Evolutionary conservation across 257 asterid species (phyloP).

Genomic region (Ajuga chamaepitys): DNA sequence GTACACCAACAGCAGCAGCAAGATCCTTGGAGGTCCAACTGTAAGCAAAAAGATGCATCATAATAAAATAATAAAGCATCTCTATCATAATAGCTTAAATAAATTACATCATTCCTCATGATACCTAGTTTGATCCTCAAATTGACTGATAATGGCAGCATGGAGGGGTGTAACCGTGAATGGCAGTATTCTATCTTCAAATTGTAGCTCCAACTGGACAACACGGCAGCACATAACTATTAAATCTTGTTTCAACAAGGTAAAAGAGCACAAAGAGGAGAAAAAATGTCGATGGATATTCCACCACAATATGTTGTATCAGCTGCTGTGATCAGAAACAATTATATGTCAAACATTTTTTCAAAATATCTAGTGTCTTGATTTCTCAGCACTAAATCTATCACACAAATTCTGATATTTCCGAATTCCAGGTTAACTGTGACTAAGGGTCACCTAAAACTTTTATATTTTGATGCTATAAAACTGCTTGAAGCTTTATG

Average conservation of each 20-base stretch:
- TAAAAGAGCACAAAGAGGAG: neutral
- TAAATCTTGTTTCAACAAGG: constrained; percentile 1
- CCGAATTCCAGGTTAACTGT: neutral
- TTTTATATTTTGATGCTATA: neutral
- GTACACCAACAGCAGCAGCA: constrained; percentile 80
- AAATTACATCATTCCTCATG: neutral
- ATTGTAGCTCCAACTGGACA: constrained; percentile 86
- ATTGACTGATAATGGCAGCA: constrained; percentile 83
- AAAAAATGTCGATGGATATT: neutral
- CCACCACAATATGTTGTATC: neutral
- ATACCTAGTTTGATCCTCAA: constrained; percentile 85
- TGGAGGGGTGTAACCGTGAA: constrained; percentile 86
- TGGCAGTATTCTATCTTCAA: constrained; percentile 68
- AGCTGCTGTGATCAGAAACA: neutral
- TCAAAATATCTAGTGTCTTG: neutral
- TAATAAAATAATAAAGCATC: neutral
- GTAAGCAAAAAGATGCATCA: constrained; percentile 12
- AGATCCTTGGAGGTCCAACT: constrained; percentile 89
- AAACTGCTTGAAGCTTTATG: neutral
- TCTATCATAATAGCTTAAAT: neutral
- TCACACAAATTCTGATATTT: neutral
- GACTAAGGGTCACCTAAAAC: neutral
- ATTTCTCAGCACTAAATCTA: constrained; percentile 2
- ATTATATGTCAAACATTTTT: constrained; percentile 5
- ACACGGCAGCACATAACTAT: constrained; percentile 11